Evolutionary conservation across 2,329 filamentous ascomycete genomes (phyloP).

Genomic region (Teratosphaeria pseudoeucalypti): DNA sequence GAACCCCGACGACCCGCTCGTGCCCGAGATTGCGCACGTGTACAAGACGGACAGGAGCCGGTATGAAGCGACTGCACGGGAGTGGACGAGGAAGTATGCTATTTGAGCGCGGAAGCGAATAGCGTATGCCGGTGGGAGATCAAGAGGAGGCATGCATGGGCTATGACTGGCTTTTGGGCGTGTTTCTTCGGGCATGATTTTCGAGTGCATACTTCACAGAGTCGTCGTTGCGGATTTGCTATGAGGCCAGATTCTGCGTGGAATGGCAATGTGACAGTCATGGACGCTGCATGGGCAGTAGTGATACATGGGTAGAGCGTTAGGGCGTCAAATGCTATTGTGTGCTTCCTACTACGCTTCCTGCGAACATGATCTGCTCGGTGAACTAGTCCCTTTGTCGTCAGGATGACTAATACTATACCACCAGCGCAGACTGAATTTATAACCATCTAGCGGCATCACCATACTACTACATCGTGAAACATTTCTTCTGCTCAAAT

Average conservation of each 20-base stretch:
- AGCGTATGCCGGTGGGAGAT: not conserved
- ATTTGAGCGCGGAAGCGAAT: conserved; percentile 45
- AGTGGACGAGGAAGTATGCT: conserved; percentile 99
- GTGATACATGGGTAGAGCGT: conserved; percentile 2
- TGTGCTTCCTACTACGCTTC: not conserved
- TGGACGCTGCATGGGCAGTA: conserved; percentile 3
- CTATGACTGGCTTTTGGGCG: not conserved
- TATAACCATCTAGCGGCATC: not conserved
- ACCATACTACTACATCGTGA: not conserved
- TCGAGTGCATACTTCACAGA: not conserved
- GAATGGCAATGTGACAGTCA: not conserved
- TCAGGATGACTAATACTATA: not conserved
- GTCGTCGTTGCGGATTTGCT: not conserved
- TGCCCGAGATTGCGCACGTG: conserved; percentile 97
- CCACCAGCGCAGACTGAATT: not conserved
- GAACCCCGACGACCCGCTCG: conserved; percentile 96
- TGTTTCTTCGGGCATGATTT: not conserved
- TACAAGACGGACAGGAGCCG: conserved; percentile 97
- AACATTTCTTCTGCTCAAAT: no score
- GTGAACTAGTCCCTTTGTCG: not conserved
- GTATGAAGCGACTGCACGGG: conserved; percentile 91
- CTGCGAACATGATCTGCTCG: not conserved
- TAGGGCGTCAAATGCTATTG: not conserved
- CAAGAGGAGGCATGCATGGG: not conserved
- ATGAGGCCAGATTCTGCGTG: not conserved